Percentiles rank a stretch among this genome's conserved stretches.
phyloP scores from a whole-genome alignment of 139 green algal species.

The Chlorella sp. region DNA sequence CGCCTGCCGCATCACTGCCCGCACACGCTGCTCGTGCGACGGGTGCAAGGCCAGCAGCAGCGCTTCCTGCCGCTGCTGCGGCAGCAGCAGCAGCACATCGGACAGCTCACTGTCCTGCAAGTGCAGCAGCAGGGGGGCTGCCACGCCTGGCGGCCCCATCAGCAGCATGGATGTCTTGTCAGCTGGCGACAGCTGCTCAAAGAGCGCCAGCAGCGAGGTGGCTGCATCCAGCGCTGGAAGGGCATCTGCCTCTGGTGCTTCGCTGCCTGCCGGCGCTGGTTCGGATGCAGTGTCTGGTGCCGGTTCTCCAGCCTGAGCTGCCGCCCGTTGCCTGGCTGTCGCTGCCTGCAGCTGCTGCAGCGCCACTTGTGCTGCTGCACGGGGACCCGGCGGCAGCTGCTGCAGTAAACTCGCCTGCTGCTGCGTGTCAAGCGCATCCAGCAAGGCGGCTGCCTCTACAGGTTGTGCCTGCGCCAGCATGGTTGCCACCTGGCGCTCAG shows the following conservation, averaged over 20 bases:
- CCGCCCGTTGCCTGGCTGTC: neutral
- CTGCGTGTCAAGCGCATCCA: neutral
- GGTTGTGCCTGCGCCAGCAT: slow-evolving; percentile 14
- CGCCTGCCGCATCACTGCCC: neutral
- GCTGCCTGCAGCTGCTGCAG: neutral
- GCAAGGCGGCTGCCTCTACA: neutral
- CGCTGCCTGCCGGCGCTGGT: neutral
- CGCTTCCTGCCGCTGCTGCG: slow-evolving; percentile 12
- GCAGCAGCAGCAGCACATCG: slow-evolving; percentile 25
- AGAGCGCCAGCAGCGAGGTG: neutral
- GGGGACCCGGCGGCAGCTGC: neutral
- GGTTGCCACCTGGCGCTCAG: neutral
- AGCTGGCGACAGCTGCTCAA: slow-evolving; percentile 8
- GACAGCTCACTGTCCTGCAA: neutral
- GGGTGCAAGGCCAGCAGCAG: slow-evolving; percentile 10
- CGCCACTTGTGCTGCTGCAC: neutral
- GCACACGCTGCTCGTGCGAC: neutral
- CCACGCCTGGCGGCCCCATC: neutral
- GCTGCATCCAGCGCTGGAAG: neutral
- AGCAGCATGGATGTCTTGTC: slow-evolving; percentile 30
- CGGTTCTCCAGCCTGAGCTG: neutral
- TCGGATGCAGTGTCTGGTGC: neutral
- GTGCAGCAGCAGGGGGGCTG: slow-evolving; percentile 24
- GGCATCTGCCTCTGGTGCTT: neutral
- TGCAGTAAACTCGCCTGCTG: neutral